Base-by-base conservation (phyloP, 2,329 filamentous ascomycete species). In the Fusarium guadeloupense region DNA sequence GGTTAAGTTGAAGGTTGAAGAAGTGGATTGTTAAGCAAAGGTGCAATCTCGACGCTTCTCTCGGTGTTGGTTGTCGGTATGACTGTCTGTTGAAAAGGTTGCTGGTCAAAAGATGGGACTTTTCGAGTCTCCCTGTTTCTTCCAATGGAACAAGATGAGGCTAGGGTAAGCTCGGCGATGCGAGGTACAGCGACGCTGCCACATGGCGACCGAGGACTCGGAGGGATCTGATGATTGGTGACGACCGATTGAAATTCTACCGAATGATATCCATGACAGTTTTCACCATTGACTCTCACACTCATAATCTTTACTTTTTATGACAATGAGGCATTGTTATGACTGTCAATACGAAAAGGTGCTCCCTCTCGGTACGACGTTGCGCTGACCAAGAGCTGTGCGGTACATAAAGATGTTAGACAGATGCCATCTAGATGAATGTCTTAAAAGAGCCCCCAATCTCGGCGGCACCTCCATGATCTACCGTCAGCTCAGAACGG, bases 401-500 rank as follows among this genome's bases (percentile, higher is more conserved):
- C 59, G 55, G 20, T 19, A 20, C 8, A 4, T 19, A 19, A 64
- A n/a, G n/a, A n/a, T n/a, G n/a, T n/a, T n/a, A n/a, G n/a, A n/a
- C n/a, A n/a, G n/a, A n/a, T n/a, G n/a, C n/a, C n/a, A 26, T 38
- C 30, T 41, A 21, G 26, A 16, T 17, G 23, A 14, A 48, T 66
- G 59, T 58, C 49, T 66, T 44, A 10, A 62, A 31, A 62, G 41
- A 55, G 46, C 54, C 21, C 39, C 47, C 39, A n/a, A 17, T 54
- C 64, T 68, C 49, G 45, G 49, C 59, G 59, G 59, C 56, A 56
- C 40, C 54, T 45, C 59, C 61, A 55, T 69, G 47, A 59, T 55
- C 44, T 57, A 55, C 61, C 43, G 63, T 69, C 67, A 69, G 67
- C 59, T 68, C 51, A 64, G 64, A 67, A 69, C 53, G 47, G 52